phyloP scores from a whole-genome alignment of 2,329 filamentous ascomycete species.

The Tolypocladium inflatum region DNA sequence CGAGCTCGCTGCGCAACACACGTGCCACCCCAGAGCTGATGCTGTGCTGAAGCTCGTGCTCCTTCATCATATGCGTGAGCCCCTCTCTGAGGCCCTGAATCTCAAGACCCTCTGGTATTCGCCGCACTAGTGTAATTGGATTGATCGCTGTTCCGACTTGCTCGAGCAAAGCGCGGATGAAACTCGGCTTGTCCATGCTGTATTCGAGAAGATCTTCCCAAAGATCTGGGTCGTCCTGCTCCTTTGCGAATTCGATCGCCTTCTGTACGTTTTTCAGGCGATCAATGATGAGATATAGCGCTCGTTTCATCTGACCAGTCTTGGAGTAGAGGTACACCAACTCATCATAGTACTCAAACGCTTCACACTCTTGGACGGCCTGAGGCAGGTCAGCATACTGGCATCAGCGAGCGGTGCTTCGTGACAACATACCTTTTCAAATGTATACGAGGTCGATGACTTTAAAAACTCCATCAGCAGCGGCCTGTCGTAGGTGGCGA shows the following conservation, averaged over 20 bases:
- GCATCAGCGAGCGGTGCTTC: no score
- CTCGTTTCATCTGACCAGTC: constrained; percentile 86
- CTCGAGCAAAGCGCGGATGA: constrained; percentile 84
- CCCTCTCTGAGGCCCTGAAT: constrained; percentile 86
- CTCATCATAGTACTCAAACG: constrained; percentile 73
- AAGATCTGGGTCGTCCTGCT: constrained; percentile 81
- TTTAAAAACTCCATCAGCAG: constrained; percentile 83
- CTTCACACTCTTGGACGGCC: constrained; percentile 71
- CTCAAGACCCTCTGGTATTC: constrained; percentile 87
- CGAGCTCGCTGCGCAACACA: constrained; percentile 81
- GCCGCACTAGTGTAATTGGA: constrained; percentile 78
- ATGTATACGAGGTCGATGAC: constrained; percentile 76
- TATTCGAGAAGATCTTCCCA: constrained; percentile 95
- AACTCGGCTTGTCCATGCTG: constrained; percentile 93
- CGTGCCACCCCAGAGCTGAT: constrained; percentile 85
- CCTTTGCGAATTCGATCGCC: constrained; percentile 89
- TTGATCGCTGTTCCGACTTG: constrained; percentile 92
- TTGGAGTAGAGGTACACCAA: constrained; percentile 95
- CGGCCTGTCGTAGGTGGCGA: constrained; percentile 71
- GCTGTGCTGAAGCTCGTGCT: constrained; percentile 90
- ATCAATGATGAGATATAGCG: constrained; percentile 87
- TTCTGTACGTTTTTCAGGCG: constrained; percentile 84
- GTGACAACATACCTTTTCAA: constrained; percentile 52
- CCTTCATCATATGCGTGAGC: constrained; percentile 81
- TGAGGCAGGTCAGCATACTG: constrained; percentile 16